Evolutionary conservation across 1,139 yeast genomes (phyloP), one percentile per base, ranked within the genome.

Genomic region (Kazachstania sp.): DNA sequence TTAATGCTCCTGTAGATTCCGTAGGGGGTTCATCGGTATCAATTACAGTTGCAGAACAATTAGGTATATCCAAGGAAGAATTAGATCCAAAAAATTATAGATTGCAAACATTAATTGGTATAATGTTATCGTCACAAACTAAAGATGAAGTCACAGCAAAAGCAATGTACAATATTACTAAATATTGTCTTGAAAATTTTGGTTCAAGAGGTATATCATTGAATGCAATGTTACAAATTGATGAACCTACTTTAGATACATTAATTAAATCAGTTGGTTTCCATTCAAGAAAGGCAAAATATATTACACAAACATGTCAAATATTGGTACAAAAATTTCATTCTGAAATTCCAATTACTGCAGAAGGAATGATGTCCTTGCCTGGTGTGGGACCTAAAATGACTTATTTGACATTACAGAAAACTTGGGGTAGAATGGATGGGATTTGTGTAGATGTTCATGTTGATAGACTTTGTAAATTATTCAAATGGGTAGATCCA

Each of bases 381-480:
- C 97, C 97, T 0, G 98, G 98, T 0, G 95, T 90, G 1, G 98
- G 98, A 0, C 96, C 96, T 11, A 90, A 90, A 63, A 90, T 90
- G 97, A 95, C 95, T 0, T 84, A 78, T 62, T 67, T 90, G 34
- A 72, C 90, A 3, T 69, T 87, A 53, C 95, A 87, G 57, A 75
- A 79, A 39, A 96, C 94, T 0, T 88, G 96, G 95, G 70, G 70
- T 15, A 70, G 73, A 36, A 70, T 81, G 46, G 81, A 74, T 45
- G 97, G 97, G 0, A 86, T 90, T 28, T 97, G 97, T 13, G 97
- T 90, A 7, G 98, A 90, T 64, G 95, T 88, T 2, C 98, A 90
- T 65, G 79, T 90, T 44, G 94, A 86, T 59, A 69, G 98, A 47
- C 69, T 90, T 48, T 80, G 92, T 0, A 81, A 78, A 51, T 75